These are phyloP conservation scores for Euclidium syriacum DNA, from an alignment of 345 rosid species.

Conservation along the genomic window DNA sequence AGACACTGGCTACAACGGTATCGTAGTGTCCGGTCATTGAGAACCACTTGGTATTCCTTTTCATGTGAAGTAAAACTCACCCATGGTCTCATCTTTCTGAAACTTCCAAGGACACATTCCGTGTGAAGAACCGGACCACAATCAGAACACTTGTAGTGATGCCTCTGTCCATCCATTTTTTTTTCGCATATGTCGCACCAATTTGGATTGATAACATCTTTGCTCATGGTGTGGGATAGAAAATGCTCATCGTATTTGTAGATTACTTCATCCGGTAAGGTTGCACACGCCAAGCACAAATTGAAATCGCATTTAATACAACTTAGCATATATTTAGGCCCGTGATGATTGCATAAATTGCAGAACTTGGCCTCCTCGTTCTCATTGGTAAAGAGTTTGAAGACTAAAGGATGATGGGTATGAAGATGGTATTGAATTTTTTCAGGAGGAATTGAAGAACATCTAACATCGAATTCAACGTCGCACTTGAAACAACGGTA, in stretches of 20 bases:
- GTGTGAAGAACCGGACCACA: conserved; percentile 7
- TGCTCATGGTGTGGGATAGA: neutral
- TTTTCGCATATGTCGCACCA: conserved; percentile 8
- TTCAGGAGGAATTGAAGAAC: neutral
- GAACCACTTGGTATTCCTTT: neutral
- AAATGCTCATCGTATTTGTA: conserved; percentile 13
- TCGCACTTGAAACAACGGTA: neutral
- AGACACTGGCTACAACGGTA: neutral
- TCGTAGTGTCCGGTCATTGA: neutral
- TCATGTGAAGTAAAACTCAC: neutral
- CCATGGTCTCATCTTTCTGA: conserved; percentile 1
- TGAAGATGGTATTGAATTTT: neutral
- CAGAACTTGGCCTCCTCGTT: too few relatives aligned
- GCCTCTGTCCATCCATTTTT: neutral
- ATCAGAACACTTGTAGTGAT: neutral
- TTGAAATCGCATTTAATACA: neutral
- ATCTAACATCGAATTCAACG: neutral
- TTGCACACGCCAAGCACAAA: neutral
- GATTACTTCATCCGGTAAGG: neutral
- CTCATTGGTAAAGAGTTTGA: too few relatives aligned
- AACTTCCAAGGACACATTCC: neutral
- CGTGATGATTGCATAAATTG: neutral
- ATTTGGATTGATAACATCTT: neutral
- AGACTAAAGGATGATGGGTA: neutral
- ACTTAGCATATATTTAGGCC: neutral